These are phyloP conservation scores for Diplodia seriata DNA, from an alignment of 2,329 filamentous ascomycete species.

Conservation along the genomic window DNA sequence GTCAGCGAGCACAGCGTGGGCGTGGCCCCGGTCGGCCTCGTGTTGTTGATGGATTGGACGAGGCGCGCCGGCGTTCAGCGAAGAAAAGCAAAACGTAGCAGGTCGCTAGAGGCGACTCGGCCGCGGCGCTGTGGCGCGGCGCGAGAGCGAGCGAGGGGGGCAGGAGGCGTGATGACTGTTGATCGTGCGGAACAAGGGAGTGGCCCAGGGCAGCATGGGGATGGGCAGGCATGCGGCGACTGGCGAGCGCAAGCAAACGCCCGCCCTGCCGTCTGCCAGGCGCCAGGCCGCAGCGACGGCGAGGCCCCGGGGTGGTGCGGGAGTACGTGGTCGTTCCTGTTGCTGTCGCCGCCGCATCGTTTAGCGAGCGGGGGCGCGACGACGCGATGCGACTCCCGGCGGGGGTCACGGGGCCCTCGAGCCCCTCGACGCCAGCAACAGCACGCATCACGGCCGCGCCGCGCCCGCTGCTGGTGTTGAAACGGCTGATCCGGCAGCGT, in stretches of 20 bases:
- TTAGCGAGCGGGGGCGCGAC: constrained; percentile 26
- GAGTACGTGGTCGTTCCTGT: constrained; percentile 19
- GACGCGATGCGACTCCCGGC: constrained; percentile 1
- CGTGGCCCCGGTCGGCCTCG: constrained; percentile 28
- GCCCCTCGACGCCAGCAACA: constrained; percentile 17
- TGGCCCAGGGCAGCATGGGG: not conserved
- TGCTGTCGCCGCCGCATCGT: constrained; percentile 10
- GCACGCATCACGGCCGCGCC: constrained; percentile 10
- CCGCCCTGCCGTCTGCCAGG: constrained; percentile 10
- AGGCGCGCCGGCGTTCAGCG: constrained; percentile 26
- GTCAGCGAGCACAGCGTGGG: constrained; percentile 26
- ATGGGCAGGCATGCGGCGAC: constrained; percentile 21
- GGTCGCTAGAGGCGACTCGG: constrained; percentile 23
- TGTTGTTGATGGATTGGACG: constrained; percentile 33
- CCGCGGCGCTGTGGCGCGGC: constrained; percentile 26
- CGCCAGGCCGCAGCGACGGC: constrained; percentile 7
- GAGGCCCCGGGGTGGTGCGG: constrained; percentile 22
- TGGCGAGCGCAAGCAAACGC: constrained; percentile 10
- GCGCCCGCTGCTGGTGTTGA: constrained; percentile 24
- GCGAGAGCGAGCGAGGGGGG: constrained; percentile 18
- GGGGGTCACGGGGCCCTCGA: constrained; percentile 18
- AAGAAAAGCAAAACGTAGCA: constrained; percentile 30
- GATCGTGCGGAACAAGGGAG: constrained; percentile 21
- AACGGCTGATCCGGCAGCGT: constrained; percentile 18
- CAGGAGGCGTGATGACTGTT: constrained; percentile 28